Evolutionary conservation across 768 basidiomycete genomes (phyloP).

Genomic region (Hericium rajendrae): DNA sequence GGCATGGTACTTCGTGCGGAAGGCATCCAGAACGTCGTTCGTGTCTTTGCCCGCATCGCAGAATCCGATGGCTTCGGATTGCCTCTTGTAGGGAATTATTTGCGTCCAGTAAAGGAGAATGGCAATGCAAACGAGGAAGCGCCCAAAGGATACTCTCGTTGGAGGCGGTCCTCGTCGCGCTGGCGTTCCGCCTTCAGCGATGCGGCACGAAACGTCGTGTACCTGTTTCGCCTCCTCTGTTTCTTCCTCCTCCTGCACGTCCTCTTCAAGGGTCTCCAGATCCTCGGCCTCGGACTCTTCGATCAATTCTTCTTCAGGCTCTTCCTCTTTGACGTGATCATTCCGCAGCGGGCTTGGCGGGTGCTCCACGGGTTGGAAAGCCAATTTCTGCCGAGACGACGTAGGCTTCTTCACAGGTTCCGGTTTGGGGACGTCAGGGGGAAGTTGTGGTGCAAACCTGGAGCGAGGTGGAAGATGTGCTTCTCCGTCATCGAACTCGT

Average conservation of each 20-base stretch:
- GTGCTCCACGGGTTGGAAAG: conserved; percentile 22
- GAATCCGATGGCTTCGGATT: conserved; percentile 67
- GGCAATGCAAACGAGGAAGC: conserved; percentile 29
- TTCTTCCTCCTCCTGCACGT: conserved; percentile 13
- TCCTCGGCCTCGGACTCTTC: conserved; percentile 1
- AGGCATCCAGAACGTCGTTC: conserved; percentile 42
- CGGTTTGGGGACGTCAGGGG: conserved; percentile 19
- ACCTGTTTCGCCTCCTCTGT: conserved; percentile 9
- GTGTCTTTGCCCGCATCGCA: conserved; percentile 58
- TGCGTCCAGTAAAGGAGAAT: conserved; percentile 23
- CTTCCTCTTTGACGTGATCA: conserved; percentile 13
- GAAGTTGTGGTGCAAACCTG: conserved; percentile 47
- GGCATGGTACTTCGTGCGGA: conserved; percentile 36
- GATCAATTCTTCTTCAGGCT: conserved; percentile 8
- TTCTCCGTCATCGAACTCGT: conserved; percentile 9
- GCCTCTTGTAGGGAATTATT: conserved; percentile 42
- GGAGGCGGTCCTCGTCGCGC: neutral
- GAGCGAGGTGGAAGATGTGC: conserved; percentile 38
- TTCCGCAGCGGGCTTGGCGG: conserved; percentile 8
- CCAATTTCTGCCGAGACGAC: conserved; percentile 14
- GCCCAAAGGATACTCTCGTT: conserved; percentile 25
- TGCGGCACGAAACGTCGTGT: conserved; percentile 27
- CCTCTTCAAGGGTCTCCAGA: neutral
- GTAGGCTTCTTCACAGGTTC: neutral
- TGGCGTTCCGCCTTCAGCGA: conserved; percentile 27